These are phyloP conservation scores for Mucor irregularis DNA, from an alignment of 371 early-diverging fungal species.

Conservation along the genomic window DNA sequence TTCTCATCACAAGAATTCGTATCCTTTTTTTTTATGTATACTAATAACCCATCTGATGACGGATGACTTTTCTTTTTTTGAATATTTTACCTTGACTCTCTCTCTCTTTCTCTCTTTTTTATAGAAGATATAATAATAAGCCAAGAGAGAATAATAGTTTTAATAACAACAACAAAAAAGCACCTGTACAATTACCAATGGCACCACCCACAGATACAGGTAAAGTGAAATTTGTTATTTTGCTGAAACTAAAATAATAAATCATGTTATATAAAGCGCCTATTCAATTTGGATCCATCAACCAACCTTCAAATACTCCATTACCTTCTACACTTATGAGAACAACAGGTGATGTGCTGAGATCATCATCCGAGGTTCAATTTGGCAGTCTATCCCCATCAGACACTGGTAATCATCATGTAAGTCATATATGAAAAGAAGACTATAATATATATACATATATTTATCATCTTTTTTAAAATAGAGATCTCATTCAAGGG, in stretches of 20 bases:
- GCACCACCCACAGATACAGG: conserved; percentile 43
- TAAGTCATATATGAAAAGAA: too few relatives aligned
- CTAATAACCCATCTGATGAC: background rate
- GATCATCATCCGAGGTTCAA: conserved; percentile 34
- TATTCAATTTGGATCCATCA: conserved; percentile 63
- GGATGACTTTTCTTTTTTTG: background rate
- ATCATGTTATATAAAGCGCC: conserved; percentile 16
- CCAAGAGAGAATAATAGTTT: conserved; percentile 16
- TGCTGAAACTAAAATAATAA: background rate
- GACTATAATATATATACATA: background rate
- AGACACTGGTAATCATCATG: conserved; percentile 29
- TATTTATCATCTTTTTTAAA: background rate
- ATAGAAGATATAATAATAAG: conserved; percentile 1
- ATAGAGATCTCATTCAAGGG: background rate
- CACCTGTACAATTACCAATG: conserved; percentile 47
- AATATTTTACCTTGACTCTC: background rate
- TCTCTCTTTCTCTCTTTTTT: background rate
- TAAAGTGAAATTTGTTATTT: conserved; percentile 1
- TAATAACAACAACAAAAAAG: conserved; percentile 12
- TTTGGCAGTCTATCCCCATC: conserved; percentile 44
- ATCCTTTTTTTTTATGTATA: background rate
- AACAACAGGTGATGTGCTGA: conserved; percentile 17
- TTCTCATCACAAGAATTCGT: conserved; percentile 1
- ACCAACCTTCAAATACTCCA: conserved; percentile 14
- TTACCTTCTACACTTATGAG: background rate